phyloP scores from a whole-genome alignment of 2,329 filamentous ascomycete species.

The Talaromyces amestolkiae region DNA sequence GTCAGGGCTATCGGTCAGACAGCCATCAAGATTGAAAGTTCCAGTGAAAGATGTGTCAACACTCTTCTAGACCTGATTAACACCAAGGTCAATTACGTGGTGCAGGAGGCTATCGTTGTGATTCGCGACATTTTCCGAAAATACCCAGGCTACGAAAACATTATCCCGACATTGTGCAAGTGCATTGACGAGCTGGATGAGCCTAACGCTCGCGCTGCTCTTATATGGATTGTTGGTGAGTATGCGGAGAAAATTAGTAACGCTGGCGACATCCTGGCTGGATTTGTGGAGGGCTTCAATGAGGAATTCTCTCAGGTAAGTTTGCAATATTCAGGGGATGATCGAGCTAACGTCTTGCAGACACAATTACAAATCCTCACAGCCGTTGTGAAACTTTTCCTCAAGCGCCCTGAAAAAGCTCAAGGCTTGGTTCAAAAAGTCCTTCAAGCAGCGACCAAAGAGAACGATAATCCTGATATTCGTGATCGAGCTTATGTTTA shows the following conservation, averaged over 20 bases:
- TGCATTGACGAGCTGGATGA: conserved; percentile 97
- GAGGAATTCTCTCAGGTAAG: conserved; percentile 92
- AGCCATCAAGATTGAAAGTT: conserved; percentile 95
- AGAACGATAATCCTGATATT: conserved; percentile 97
- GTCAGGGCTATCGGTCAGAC: conserved; percentile 97
- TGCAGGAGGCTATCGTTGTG: conserved; percentile 97
- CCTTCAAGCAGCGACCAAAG: conserved; percentile 83
- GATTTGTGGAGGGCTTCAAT: conserved; percentile 90
- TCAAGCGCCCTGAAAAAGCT: conserved; percentile 92
- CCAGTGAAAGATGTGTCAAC: conserved; percentile 93
- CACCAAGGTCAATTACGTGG: conserved; percentile 98
- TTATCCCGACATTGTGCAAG: conserved; percentile 93
- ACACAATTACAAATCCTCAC: conserved; percentile 98
- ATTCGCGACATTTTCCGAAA: conserved; percentile 98
- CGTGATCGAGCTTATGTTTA: conserved; percentile 96
- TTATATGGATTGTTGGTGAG: conserved; percentile 99
- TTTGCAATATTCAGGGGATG: conserved; percentile 12
- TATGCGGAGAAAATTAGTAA: conserved; percentile 99
- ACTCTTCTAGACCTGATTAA: conserved; percentile 90
- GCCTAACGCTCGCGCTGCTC: conserved; percentile 79
- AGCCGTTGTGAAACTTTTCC: conserved; percentile 92
- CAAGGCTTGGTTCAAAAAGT: conserved; percentile 93
- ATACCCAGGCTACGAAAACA: conserved; percentile 95
- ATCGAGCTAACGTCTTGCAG: conserved; percentile 44
- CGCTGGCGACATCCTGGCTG: conserved; percentile 86